Conservation (phyloP, 495 filamentous ascomycete genomes). For the Eremomyces bilateralis region DNA sequence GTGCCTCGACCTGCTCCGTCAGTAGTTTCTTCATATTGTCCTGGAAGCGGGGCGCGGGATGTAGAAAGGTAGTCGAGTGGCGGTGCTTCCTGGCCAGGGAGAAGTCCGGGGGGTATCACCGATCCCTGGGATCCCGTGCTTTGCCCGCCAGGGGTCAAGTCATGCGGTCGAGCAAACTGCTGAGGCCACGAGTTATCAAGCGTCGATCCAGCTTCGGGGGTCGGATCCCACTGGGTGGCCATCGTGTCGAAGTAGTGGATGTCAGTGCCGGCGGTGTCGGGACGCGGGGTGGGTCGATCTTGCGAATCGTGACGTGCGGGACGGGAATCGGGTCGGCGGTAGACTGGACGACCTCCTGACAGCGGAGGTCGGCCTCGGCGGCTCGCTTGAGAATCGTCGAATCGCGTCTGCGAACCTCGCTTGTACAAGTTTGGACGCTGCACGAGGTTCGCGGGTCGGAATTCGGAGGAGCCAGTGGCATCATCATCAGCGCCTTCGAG, state of each 20-base stretch:
- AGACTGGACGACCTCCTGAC: background rate
- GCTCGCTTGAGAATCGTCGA: too few species aligned
- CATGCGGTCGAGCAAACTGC: background rate
- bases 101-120: too few species aligned
- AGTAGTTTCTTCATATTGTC: too few species aligned
- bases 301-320: conserved; percentile 1
- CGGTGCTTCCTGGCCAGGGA: too few species aligned
- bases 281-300: too few species aligned
- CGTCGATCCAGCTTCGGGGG: too few species aligned
- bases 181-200: too few species aligned
- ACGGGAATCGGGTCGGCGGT: too few species aligned
- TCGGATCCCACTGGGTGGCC: too few species aligned
- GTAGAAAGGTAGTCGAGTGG: background rate
- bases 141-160: background rate
- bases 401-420: conserved; percentile 64
- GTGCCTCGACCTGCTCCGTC: background rate
- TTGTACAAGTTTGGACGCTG: conserved; percentile 48
- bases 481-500: conserved; percentile 39
- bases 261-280: too few species aligned
- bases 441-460: background rate
- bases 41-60: background rate
- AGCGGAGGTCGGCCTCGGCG: background rate
- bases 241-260: too few species aligned
- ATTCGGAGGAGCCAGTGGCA: conserved; percentile 21
- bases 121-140: background rate